A percentile compares a stretch with the other conserved stretches of the same genome.
Evolutionary conservation across 2,329 filamentous ascomycete genomes (phyloP).

Genomic region (Myriosclerotinia scirpicola): DNA sequence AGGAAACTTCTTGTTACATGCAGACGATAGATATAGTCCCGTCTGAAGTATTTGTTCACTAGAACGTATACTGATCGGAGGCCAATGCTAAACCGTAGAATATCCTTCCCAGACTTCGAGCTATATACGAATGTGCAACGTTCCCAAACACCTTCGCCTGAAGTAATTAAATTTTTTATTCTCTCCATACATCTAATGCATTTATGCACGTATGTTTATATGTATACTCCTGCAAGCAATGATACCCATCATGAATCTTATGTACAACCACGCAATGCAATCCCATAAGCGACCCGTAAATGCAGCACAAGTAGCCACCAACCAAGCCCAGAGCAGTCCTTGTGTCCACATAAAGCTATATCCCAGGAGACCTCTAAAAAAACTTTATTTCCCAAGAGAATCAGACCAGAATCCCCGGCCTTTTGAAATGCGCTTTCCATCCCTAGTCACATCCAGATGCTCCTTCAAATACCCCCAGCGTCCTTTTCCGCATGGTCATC

Average conservation of each 20-base stretch:
- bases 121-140: neutral
- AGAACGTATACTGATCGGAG: neutral
- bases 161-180: neutral
- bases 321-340: neutral
- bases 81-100: neutral
- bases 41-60: neutral
- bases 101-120: neutral
- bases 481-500: slow-evolving; percentile 33
- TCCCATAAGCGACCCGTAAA: neutral
- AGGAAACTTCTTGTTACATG: neutral
- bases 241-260: neutral
- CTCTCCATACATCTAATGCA: neutral
- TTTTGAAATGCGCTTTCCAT: neutral
- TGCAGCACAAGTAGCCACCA: neutral
- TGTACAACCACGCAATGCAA: neutral
- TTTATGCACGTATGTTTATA: neutral
- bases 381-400: neutral
- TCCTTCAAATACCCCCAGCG: slow-evolving; percentile 1
- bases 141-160: neutral
- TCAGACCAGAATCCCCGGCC: neutral
- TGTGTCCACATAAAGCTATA: neutral
- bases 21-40: neutral
- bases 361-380: neutral
- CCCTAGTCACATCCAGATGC: neutral
- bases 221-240: neutral